A percentile compares a stretch with the other conserved stretches of the same genome.
Conservation (phyloP, 768 basidiomycete genomes). For the Xerocomus spinulosus region DNA sequence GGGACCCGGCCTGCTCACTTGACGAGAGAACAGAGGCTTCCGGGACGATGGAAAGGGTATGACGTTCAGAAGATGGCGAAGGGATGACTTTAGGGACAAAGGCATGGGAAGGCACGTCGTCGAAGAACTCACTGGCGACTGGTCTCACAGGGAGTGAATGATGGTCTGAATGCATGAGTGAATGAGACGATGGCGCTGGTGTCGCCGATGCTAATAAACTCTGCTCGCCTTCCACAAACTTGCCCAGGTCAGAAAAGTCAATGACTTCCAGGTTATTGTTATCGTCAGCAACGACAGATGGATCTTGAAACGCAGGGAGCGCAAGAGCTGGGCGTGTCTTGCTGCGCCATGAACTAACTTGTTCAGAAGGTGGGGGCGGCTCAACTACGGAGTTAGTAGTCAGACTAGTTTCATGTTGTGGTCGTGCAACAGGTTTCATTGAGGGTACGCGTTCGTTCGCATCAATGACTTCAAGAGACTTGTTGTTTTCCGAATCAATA, state of each 20-base stretch:
- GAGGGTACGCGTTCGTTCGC: constrained; percentile 34
- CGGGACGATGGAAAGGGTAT: constrained; percentile 11
- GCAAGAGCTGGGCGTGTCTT: constrained; percentile 36
- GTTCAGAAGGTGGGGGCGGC: constrained; percentile 27
- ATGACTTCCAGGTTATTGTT: constrained; percentile 77
- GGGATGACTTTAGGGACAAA: constrained; percentile 36
- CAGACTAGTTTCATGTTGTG: constrained; percentile 15
- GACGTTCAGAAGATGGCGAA: constrained; percentile 17
- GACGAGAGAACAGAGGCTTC: constrained; percentile 10
- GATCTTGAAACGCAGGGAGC: constrained; percentile 30
- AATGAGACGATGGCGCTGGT: constrained; percentile 17
- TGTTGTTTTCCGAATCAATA: constrained; percentile 5
- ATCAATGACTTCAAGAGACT: constrained; percentile 4
- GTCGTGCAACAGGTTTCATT: constrained; percentile 25
- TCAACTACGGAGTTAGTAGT: constrained; percentile 17
- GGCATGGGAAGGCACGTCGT: constrained; percentile 38
- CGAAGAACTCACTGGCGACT: constrained; percentile 70
- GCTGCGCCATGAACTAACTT: constrained; percentile 65
- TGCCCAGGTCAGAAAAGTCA: constrained; percentile 73
- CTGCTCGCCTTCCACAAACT: constrained; percentile 50
- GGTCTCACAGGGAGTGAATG: constrained; percentile 40
- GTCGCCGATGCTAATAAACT: constrained; percentile 3
- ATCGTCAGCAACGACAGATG: constrained; percentile 41
- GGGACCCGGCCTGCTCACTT: constrained; percentile 7
- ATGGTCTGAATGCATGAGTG: constrained; percentile 17